A percentile compares a stretch with the other conserved stretches of the same genome.
phyloP scores from a whole-genome alignment of 805 yeast genomes.

The Zygosaccharomyces rouxii region DNA sequence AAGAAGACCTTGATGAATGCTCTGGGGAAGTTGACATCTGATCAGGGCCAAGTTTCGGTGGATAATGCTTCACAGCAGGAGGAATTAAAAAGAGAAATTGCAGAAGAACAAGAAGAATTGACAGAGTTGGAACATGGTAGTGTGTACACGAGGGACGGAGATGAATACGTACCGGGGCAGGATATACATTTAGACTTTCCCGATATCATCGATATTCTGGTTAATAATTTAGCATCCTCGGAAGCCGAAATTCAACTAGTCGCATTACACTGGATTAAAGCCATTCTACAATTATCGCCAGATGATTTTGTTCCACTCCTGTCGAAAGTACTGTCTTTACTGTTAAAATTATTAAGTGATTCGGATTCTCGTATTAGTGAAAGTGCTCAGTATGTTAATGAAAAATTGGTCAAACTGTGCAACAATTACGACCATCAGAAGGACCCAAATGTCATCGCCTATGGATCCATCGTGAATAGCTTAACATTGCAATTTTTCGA shows the following conservation, averaged over 20 bases:
- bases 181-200: slow-evolving; percentile 78
- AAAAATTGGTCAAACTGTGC: slow-evolving; percentile 49
- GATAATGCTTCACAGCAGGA: slow-evolving; percentile 10
- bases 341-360: slow-evolving; percentile 59
- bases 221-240: slow-evolving; percentile 72
- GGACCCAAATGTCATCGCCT: slow-evolving; percentile 23
- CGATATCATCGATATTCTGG: slow-evolving; percentile 71
- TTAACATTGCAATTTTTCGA: slow-evolving; percentile 67
- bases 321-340: slow-evolving; percentile 67
- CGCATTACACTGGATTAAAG: slow-evolving; percentile 77
- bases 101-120: slow-evolving; percentile 5
- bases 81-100: slow-evolving; percentile 6
- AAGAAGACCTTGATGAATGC: slow-evolving; percentile 32
- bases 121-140: slow-evolving; percentile 12
- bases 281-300: slow-evolving; percentile 66
- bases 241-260: slow-evolving; percentile 74
- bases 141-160: slow-evolving; percentile 41
- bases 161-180: slow-evolving; percentile 66
- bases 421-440: slow-evolving; percentile 26
- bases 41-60: slow-evolving; percentile 6
- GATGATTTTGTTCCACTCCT: slow-evolving; percentile 66
- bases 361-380: slow-evolving; percentile 47
- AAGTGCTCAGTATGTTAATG: slow-evolving; percentile 54
- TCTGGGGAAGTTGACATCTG: slow-evolving; percentile 20
- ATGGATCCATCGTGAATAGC: slow-evolving; percentile 61